These are phyloP conservation scores for Aspergillus oerlinghausenensis DNA, from an alignment of 2,329 filamentous ascomycete genomes.

Conservation along the genomic window DNA sequence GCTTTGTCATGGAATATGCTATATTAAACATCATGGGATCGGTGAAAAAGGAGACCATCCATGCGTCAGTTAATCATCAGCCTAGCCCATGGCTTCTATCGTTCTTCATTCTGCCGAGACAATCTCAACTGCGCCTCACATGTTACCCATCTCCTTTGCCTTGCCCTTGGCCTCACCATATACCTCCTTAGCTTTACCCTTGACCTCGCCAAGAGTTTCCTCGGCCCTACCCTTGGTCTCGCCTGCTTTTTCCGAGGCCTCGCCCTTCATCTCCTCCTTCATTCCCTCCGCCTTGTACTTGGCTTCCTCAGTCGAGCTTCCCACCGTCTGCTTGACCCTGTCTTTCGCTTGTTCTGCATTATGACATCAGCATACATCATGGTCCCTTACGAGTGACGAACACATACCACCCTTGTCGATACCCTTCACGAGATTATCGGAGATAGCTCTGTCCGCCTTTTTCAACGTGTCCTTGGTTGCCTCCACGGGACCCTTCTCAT, in stretches of 20 bases:
- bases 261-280: slow-evolving; percentile 25
- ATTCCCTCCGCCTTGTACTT: slow-evolving; percentile 42
- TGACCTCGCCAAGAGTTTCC: slow-evolving; percentile 10
- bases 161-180: slow-evolving; percentile 17
- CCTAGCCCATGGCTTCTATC: background rate
- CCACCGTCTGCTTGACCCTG: slow-evolving; percentile 40
- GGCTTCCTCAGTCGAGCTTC: slow-evolving; percentile 43
- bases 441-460: slow-evolving; percentile 52
- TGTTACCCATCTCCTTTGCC: slow-evolving; percentile 20
- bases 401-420: slow-evolving; percentile 59
- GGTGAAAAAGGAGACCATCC: background rate
- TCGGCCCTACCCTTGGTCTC: slow-evolving; percentile 13
- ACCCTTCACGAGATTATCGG: slow-evolving; percentile 55
- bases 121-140: slow-evolving; percentile 1
- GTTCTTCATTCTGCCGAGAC: slow-evolving; percentile 1
- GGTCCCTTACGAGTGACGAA: background rate
- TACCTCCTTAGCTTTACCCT: slow-evolving; percentile 14
- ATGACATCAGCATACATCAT: slow-evolving; percentile 4
- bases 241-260: slow-evolving; percentile 9
- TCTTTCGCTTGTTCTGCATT: slow-evolving; percentile 47
- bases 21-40: background rate
- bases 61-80: background rate
- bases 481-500: slow-evolving; percentile 51
- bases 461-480: slow-evolving; percentile 56
- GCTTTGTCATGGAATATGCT: background rate